Percentiles rank a stretch among this genome's conserved stretches.
Conservation (phyloP, 768 basidiomycete species). For the Mycena leptocephala region DNA sequence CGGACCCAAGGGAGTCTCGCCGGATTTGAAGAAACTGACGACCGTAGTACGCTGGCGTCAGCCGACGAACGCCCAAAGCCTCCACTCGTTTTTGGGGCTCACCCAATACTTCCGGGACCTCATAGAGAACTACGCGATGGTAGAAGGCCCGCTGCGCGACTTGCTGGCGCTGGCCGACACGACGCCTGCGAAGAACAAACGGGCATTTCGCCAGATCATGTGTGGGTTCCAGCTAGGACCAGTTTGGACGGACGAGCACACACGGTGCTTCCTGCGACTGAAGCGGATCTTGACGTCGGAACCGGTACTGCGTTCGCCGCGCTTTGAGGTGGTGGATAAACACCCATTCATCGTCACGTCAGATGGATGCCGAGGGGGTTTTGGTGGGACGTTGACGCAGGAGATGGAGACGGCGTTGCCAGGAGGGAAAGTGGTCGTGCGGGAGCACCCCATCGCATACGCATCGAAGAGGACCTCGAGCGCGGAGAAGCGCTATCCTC, state of each 20-base stretch:
- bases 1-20: too few species aligned
- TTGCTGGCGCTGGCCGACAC: too few species aligned
- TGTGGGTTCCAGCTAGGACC: neutral
- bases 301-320: neutral
- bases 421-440: slow-evolving; percentile 20
- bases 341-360: slow-evolving; percentile 45
- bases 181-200: neutral
- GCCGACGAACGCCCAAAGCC: too few species aligned
- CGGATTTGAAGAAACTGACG: too few species aligned
- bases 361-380: slow-evolving; percentile 45
- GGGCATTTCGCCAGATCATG: neutral
- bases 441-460: slow-evolving; percentile 48
- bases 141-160: too few species aligned
- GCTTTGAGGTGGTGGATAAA: slow-evolving; percentile 40
- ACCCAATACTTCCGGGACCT: too few species aligned
- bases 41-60: too few species aligned
- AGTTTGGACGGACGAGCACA: neutral
- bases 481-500: too few species aligned
- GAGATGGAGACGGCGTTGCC: slow-evolving; percentile 22
- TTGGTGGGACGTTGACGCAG: slow-evolving; percentile 41
- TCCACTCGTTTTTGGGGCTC: too few species aligned
- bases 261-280: neutral
- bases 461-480: slow-evolving; percentile 51
- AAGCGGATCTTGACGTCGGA: neutral
- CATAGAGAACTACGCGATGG: too few species aligned